phyloP scores from a whole-genome alignment of 2,329 filamentous ascomycete species.

The Phaeophleospora eucalypticola region DNA sequence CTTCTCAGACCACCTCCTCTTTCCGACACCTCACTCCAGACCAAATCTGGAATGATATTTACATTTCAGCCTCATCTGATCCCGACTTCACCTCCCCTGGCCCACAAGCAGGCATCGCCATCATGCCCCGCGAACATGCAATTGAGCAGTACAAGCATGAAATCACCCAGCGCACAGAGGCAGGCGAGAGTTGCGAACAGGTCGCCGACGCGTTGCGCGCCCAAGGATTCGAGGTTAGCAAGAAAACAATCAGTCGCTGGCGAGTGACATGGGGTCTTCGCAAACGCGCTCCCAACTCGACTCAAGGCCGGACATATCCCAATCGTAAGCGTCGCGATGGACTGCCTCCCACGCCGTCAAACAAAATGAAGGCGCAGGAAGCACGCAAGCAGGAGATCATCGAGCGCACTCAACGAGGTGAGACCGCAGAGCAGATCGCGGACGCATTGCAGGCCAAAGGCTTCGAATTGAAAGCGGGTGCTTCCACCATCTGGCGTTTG shows the following conservation, averaged over 20 bases:
- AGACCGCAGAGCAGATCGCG: conserved; percentile 25
- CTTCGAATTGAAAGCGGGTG: conserved; percentile 18
- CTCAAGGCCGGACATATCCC: conserved; percentile 14
- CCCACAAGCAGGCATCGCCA: background rate
- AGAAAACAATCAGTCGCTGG: conserved; percentile 23
- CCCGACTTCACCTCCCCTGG: background rate
- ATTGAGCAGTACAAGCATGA: conserved; percentile 18
- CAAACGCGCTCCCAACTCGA: conserved; percentile 16
- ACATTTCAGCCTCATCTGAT: background rate
- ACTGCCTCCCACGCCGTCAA: background rate
- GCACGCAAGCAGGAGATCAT: conserved; percentile 21
- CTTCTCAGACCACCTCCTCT: background rate
- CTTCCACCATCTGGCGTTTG: conserved; percentile 21
- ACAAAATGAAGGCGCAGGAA: conserved; percentile 14
- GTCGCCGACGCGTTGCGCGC: conserved; percentile 20
- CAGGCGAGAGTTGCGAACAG: conserved; percentile 24
- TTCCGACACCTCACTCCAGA: background rate
- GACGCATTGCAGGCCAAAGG: conserved; percentile 20
- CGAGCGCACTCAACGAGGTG: conserved; percentile 18
- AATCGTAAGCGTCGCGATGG: conserved; percentile 7
- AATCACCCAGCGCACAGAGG: conserved; percentile 18
- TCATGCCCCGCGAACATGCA: background rate
- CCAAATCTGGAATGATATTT: background rate
- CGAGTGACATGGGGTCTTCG: conserved; percentile 25
- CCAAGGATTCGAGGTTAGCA: conserved; percentile 18